Conservation (phyloP, 2,329 filamentous ascomycete species). For the Colletotrichum sp. region DNA sequence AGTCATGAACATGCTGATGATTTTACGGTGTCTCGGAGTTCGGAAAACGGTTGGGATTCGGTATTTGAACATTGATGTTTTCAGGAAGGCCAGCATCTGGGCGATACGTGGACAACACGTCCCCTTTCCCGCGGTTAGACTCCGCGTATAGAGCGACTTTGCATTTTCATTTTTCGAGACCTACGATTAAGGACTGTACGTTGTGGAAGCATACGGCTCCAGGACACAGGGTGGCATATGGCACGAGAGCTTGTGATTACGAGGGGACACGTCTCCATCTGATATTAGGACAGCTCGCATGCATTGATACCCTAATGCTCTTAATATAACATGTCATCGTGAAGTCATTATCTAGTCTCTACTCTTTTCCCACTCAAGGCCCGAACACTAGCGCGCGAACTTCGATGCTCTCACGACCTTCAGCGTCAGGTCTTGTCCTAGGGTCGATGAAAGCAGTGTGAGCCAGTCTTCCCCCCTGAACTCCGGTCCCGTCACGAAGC, state of each 20-base stretch:
- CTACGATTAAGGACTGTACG: background rate
- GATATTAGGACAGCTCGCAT: background rate
- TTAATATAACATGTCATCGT: constrained; percentile 14
- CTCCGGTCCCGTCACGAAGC: constrained; percentile 50
- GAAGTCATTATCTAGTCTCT: background rate
- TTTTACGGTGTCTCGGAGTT: constrained; percentile 12
- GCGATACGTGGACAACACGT: background rate
- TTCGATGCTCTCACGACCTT: constrained; percentile 85
- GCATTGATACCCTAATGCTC: constrained; percentile 14
- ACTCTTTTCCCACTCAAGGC: constrained; percentile 33
- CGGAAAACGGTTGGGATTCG: background rate
- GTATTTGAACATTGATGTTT: background rate
- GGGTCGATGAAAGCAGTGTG: constrained; percentile 85
- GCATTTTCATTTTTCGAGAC: background rate
- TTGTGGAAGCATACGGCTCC: background rate
- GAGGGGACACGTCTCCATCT: background rate
- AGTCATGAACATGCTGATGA: constrained; percentile 9
- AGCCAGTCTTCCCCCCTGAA: constrained; percentile 62
- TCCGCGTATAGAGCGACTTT: background rate
- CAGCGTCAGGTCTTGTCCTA: constrained; percentile 70
- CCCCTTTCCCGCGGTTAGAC: background rate
- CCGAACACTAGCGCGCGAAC: constrained; percentile 86
- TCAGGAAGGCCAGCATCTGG: background rate
- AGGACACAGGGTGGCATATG: constrained; percentile 1
- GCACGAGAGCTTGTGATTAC: background rate